Evolutionary conservation across 2,329 filamentous ascomycete genomes (phyloP), one percentile per base, ranked within the genome.

Genomic region (Diaporthe velutina): DNA sequence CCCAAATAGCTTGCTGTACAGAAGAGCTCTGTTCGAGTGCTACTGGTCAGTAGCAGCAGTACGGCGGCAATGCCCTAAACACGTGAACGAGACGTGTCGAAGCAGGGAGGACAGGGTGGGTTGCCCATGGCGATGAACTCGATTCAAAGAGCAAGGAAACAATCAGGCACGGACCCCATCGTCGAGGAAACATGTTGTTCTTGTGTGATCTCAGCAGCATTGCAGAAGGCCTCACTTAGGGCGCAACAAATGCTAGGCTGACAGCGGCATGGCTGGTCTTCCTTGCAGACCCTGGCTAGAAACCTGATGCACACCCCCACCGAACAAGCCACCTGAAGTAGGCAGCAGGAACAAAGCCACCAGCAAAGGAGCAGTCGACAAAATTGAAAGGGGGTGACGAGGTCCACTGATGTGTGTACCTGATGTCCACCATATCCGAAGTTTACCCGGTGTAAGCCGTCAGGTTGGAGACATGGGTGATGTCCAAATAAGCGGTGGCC

Each of bases 401-500:
- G n/a, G n/a, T n/a, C n/a, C n/a, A n/a, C n/a, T n/a, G n/a, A n/a
- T n/a, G n/a, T 3, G 3, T 25, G 3, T 12, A 13, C 6, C 13
- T 19, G 35, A 2, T 6, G 33, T 68, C n/a, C 1, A 15, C 10
- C 22, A 6, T 33, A 4, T 10, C 64, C 64, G 48, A 68, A 8
- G 64, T 54, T 68, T 68, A 68, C 48, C 64, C 64, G 64, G 64
- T 68, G 64, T 28, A 54, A 68, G 64, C 54, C 33, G 9, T 22
- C 9, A 17, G 12, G 45, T 33, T 15, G 48, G n/a, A 28, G 15
- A 54, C 40, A 68, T 68, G 45, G 33, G 33, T 54, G 64, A 54
- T 40, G 64, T 54, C n/a, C 48, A 38, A 68, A 68, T 54, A 68
- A 68, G 64, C 48, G 48, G 64, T 68, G 64, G 64, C 40, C 64